Base-by-base conservation (phyloP, 2,329 filamentous ascomycete genomes). In the Aphanoascus verrucosus region DNA sequence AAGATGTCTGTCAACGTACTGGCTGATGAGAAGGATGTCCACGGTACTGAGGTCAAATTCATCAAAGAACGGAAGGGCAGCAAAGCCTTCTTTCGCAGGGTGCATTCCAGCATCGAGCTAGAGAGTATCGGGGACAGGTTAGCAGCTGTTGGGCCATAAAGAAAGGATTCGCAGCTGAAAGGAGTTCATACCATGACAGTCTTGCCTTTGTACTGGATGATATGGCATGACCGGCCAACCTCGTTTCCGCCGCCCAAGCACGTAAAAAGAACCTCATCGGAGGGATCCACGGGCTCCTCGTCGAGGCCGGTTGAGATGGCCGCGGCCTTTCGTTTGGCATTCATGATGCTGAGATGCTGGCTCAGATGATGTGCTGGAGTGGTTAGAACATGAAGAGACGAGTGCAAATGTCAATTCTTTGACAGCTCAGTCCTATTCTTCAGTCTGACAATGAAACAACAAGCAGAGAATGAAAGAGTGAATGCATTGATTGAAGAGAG, bases 181-280 rank as follows among this genome's bases (percentile, higher is more conserved):
- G 23, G 23, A 7, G 23, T 28, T 67, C 81, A 61, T 75, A 94
- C 89, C 93, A 98, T 98, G 61, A 98, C 88, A 5, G 91, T 97
- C 72, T 98, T 98, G 57, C 93, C 93, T 73, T 97, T 98, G 79
- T 98, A 98, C 66, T 97, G 89, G 56, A 98, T 83, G 62, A 98
- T 95, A 68, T 98, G 93, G 70, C 93, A 97, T 60, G 93, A 97
- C 60, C 93, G 80, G 52, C 93, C 93, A 57, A 98, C 93, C 72
- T 98, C 93, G 69, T 96, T 97, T 61, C 93, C 93, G 57, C 93
- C 93, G 57, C 93, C 93, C 37, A 98, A 75, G 63, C 88, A 94
- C 52, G 95, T 79, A 65, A 98, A 98, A 74, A 89, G 86, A 55
- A 98, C 80, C 75, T 97, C 89, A 66, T 98, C 93, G 1, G 89